Conservation (phyloP, 164 flowering plant genomes). For the Santalum album region DNA sequence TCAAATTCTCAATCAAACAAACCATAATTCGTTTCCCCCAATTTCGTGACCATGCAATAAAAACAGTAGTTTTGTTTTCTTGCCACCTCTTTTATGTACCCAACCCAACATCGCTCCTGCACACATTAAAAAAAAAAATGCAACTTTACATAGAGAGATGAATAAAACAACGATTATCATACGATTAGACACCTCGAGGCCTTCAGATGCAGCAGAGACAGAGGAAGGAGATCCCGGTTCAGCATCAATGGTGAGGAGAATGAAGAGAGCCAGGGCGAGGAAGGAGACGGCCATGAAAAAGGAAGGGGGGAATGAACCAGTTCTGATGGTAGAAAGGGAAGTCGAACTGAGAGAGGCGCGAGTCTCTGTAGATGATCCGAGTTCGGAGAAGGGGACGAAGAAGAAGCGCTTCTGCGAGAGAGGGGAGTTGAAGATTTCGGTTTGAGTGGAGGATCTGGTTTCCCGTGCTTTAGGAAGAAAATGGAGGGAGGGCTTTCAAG, state of each 20-base stretch:
- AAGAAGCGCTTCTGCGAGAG: slow-evolving; percentile 30
- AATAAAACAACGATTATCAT: too few species aligned
- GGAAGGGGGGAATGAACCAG: slow-evolving; percentile 67
- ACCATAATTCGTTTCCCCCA: too few species aligned
- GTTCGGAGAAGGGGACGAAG: slow-evolving; percentile 22
- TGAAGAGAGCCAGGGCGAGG: slow-evolving; percentile 58
- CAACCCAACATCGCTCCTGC: too few species aligned
- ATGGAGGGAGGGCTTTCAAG: not conserved
- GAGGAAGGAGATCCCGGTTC: slow-evolving; percentile 40
- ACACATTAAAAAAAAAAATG: too few species aligned
- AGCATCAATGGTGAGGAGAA: slow-evolving; percentile 55
- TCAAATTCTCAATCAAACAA: too few species aligned
- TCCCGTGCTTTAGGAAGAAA: not conserved
- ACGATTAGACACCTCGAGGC: slow-evolving; percentile 97
- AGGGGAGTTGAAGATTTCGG: slow-evolving; percentile 20
- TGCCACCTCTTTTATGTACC: too few species aligned
- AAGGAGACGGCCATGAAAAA: slow-evolving; percentile 68
- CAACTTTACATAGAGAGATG: too few species aligned
- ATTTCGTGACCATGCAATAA: too few species aligned
- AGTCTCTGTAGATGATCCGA: slow-evolving; percentile 38
- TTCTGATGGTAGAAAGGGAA: slow-evolving; percentile 77
- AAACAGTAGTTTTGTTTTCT: too few species aligned
- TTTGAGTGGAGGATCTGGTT: not conserved
- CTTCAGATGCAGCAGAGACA: slow-evolving; percentile 55
- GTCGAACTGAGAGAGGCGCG: slow-evolving; percentile 22